Evolutionary conservation across 2,329 filamentous ascomycete genomes (phyloP).

Genomic region (Clarireedia homoeocarpa): DNA sequence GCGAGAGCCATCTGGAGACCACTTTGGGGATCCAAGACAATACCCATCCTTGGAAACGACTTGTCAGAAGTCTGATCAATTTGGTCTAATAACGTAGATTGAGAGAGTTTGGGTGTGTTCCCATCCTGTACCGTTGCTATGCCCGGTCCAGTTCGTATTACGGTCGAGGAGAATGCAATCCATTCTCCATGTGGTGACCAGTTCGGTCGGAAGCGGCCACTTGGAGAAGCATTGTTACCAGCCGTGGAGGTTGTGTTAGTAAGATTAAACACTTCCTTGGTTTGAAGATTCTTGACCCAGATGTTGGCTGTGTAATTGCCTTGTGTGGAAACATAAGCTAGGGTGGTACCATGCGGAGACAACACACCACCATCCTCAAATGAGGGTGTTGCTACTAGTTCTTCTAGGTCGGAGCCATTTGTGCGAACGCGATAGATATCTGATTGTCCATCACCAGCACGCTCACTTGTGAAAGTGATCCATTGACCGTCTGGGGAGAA

Average conservation of each 20-base stretch:
- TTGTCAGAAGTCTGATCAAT: slow-evolving; percentile 33
- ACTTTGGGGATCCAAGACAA: slow-evolving; percentile 33
- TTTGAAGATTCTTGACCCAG: slow-evolving; percentile 33
- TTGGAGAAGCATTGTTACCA: slow-evolving; percentile 15
- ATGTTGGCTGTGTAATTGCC: slow-evolving; percentile 33
- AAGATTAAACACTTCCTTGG: slow-evolving; percentile 29
- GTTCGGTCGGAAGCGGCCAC: slow-evolving; percentile 32
- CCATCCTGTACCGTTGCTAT: slow-evolving; percentile 34
- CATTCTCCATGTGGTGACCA: slow-evolving; percentile 37
- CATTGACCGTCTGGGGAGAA: slow-evolving; percentile 34
- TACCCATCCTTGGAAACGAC: slow-evolving; percentile 30
- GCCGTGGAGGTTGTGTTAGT: slow-evolving; percentile 29
- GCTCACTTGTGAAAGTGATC: slow-evolving; percentile 35
- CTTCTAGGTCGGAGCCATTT: slow-evolving; percentile 32
- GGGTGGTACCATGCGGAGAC: slow-evolving; percentile 32
- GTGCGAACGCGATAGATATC: slow-evolving; percentile 33
- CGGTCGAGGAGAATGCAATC: slow-evolving; percentile 35
- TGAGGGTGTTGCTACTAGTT: slow-evolving; percentile 29
- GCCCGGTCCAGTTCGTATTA: slow-evolving; percentile 36
- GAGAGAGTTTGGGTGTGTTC: slow-evolving; percentile 35
- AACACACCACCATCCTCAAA: slow-evolving; percentile 33
- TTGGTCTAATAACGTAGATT: slow-evolving; percentile 33
- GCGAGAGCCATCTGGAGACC: slow-evolving; percentile 31
- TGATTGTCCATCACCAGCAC: slow-evolving; percentile 35
- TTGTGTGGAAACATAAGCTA: slow-evolving; percentile 35